Percentiles rank a stretch among this genome's conserved stretches.
Conservation (phyloP, 805 yeast species). For the Diddensiella transvaalensis region DNA sequence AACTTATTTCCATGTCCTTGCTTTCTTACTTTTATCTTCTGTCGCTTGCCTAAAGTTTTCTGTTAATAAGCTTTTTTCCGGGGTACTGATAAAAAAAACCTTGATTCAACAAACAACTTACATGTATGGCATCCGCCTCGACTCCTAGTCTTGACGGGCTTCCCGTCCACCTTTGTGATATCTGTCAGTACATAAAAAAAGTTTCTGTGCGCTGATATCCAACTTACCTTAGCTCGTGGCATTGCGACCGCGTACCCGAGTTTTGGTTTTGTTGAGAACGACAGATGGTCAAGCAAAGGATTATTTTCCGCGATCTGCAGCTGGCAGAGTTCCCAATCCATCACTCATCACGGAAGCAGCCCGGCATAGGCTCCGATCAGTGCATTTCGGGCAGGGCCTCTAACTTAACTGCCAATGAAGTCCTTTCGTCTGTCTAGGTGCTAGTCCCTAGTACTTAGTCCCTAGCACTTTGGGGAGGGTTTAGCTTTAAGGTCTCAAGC, state of each 20-base stretch:
- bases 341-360: too few relatives aligned
- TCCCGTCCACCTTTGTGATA: slow-evolving; percentile 11
- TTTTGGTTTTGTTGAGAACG: neutral
- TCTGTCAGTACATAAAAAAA: neutral
- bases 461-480: too few relatives aligned
- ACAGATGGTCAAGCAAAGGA: too few relatives aligned
- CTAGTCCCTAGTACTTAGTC: too few relatives aligned
- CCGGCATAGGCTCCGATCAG: too few relatives aligned
- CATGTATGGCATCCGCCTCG: slow-evolving; percentile 29
- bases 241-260: neutral
- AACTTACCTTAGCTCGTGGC: slow-evolving; percentile 3
- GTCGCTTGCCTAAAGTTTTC: slow-evolving; percentile 20
- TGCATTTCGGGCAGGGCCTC: too few relatives aligned
- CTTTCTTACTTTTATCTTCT: slow-evolving; percentile 20
- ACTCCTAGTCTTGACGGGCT: slow-evolving; percentile 23
- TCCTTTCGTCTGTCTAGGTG: too few relatives aligned
- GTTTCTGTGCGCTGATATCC: too few relatives aligned
- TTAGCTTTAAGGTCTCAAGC: too few relatives aligned
- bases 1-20: neutral
- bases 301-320: too few relatives aligned
- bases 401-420: too few relatives aligned
- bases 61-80: slow-evolving; percentile 3
- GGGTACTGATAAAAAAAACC: neutral
- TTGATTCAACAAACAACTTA: slow-evolving; percentile 8
- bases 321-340: too few relatives aligned